phyloP scores from a whole-genome alignment of 495 filamentous ascomycete genomes.

The Penicillium longicatenatum region DNA sequence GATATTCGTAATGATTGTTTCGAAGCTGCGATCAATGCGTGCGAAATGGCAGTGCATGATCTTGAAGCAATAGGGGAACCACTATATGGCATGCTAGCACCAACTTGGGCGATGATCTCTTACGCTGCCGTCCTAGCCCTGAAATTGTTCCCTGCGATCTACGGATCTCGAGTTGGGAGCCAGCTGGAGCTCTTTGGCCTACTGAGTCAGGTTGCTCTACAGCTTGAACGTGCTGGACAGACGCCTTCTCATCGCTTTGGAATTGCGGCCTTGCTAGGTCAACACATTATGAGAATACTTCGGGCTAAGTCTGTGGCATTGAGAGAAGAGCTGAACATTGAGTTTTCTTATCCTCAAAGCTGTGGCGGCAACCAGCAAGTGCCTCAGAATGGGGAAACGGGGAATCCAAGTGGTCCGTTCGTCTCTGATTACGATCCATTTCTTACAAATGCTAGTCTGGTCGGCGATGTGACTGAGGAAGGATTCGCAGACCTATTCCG shows the following conservation, averaged over 20 bases:
- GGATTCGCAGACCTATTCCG: slow-evolving; percentile 26
- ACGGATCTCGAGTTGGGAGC: slow-evolving; percentile 12
- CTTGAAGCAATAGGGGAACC: slow-evolving; percentile 26
- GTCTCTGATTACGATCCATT: slow-evolving; percentile 21
- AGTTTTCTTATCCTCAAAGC: background rate
- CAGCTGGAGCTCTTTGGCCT: slow-evolving; percentile 28
- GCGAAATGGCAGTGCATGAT: slow-evolving; percentile 28
- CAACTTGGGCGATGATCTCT: slow-evolving; percentile 36
- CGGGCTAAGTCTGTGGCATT: slow-evolving; percentile 3
- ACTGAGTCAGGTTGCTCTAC: slow-evolving; percentile 24
- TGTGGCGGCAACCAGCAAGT: background rate
- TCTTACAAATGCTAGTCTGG: slow-evolving; percentile 14
- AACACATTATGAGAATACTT: slow-evolving; percentile 28
- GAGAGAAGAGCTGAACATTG: slow-evolving; percentile 1
- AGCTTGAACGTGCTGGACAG: slow-evolving; percentile 26
- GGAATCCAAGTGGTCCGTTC: background rate
- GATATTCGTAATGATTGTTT: slow-evolving; percentile 46
- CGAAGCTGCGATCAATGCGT: slow-evolving; percentile 36
- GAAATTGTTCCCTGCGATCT: slow-evolving; percentile 22
- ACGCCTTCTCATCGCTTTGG: slow-evolving; percentile 30
- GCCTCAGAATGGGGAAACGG: background rate
- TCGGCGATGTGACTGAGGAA: slow-evolving; percentile 18
- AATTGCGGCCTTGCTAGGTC: slow-evolving; percentile 30
- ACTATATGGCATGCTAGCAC: slow-evolving; percentile 34
- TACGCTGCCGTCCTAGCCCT: slow-evolving; percentile 28